These are phyloP conservation scores for Cytospora mali DNA, from an alignment of 2,329 filamentous ascomycete genomes.

Conservation along the genomic window DNA sequence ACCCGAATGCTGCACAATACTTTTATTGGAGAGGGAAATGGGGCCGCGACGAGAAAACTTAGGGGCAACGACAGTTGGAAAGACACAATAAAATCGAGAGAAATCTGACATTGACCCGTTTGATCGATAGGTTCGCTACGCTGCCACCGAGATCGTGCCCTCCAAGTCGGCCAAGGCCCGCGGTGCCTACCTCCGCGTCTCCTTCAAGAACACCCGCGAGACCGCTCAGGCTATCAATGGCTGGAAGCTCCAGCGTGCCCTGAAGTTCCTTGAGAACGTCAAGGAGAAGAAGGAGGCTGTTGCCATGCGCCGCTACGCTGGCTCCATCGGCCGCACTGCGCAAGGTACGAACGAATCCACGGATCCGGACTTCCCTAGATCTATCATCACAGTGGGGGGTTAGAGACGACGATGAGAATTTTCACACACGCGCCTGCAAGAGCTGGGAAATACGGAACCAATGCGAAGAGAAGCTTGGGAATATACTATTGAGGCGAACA, in stretches of 20 bases:
- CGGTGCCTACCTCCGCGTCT: conserved; percentile 98
- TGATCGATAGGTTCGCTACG: conserved; percentile 82
- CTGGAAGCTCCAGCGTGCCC: conserved; percentile 94
- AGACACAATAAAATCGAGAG: neutral
- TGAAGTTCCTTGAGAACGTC: conserved; percentile 98
- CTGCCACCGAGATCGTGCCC: conserved; percentile 82
- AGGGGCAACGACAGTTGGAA: conserved; percentile 2
- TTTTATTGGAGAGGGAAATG: neutral
- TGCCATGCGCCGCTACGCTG: conserved; percentile 96
- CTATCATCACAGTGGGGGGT: neutral
- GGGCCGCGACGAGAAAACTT: conserved; percentile 6
- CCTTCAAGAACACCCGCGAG: conserved; percentile 99
- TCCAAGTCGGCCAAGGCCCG: conserved; percentile 96
- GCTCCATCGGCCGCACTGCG: conserved; percentile 90
- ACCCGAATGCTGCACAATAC: conserved; percentile 8
- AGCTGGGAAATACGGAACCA: neutral
- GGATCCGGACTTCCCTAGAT: neutral
- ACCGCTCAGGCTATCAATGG: conserved; percentile 99
- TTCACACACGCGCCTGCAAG: neutral
- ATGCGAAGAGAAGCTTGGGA: neutral
- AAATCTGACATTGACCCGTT: conserved; percentile 23
- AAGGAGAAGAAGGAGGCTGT: conserved; percentile 96
- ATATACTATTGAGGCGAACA: neutral
- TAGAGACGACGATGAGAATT: neutral
- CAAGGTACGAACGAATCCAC: conserved; percentile 77